These are phyloP conservation scores for Aspergillus indologenus DNA, from an alignment of 495 filamentous ascomycete genomes.

Conservation along the genomic window DNA sequence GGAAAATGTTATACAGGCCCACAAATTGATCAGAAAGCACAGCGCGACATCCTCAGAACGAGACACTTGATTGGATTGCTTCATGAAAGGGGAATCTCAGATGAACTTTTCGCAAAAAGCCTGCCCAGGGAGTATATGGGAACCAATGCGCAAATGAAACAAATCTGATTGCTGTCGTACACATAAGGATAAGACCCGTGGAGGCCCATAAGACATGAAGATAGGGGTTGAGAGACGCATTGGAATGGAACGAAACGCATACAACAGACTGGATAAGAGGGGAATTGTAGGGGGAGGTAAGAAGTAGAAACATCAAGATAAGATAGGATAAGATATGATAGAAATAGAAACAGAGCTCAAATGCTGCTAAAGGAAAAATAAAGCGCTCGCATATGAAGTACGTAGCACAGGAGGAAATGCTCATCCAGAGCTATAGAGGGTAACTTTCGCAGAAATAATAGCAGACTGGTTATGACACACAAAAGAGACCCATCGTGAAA, in stretches of 20 bases:
- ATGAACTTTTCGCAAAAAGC: slow-evolving; percentile 50
- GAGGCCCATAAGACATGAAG: slow-evolving; percentile 26
- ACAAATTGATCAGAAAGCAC: slow-evolving; percentile 33
- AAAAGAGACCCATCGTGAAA: slow-evolving; percentile 46
- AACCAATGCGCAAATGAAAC: slow-evolving; percentile 35
- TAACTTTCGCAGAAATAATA: slow-evolving; percentile 37
- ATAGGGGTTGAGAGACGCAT: slow-evolving; percentile 17
- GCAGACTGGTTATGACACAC: slow-evolving; percentile 46
- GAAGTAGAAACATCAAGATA: slow-evolving; percentile 15
- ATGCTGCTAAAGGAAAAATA: slow-evolving; percentile 41
- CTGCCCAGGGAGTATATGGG: slow-evolving; percentile 46
- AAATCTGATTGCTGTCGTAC: slow-evolving; percentile 39
- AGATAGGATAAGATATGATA: slow-evolving; percentile 11
- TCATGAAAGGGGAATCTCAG: slow-evolving; percentile 35
- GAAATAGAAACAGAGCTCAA: slow-evolving; percentile 29
- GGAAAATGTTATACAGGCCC: slow-evolving; percentile 35
- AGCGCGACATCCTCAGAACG: slow-evolving; percentile 34
- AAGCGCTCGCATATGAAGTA: slow-evolving; percentile 51
- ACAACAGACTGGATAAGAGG: slow-evolving; percentile 16
- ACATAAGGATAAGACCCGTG: slow-evolving; percentile 29
- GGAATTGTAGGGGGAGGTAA: slow-evolving; percentile 7
- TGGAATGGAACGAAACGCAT: slow-evolving; percentile 15
- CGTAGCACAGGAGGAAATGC: slow-evolving; percentile 44
- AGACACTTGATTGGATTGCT: slow-evolving; percentile 47
- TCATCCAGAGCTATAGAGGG: slow-evolving; percentile 47